Conservation (phyloP, 345 rosid species). For the Salix koriyanagi region DNA sequence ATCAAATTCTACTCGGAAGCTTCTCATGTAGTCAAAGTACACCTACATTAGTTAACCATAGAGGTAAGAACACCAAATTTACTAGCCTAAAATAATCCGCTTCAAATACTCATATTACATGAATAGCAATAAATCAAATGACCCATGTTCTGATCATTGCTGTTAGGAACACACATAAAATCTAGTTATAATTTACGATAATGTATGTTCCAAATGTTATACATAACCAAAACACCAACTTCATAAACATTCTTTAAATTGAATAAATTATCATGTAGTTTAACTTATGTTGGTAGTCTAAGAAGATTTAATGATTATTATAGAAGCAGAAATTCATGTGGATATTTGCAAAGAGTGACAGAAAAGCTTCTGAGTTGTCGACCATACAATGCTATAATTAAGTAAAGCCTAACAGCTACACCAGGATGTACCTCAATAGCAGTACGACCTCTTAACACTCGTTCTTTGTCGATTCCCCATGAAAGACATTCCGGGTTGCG, state of each 20-base stretch:
- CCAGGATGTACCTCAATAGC: constrained; percentile 71
- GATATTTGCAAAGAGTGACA: constrained; percentile 6
- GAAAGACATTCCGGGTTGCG: constrained; percentile 95
- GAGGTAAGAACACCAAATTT: too few species aligned
- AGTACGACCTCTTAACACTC: constrained; percentile 86
- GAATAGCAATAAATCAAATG: constrained; percentile 7
- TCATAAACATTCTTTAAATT: background rate
- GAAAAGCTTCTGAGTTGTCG: background rate
- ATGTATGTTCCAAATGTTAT: background rate
- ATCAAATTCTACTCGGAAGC: constrained; percentile 81
- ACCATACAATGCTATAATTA: background rate
- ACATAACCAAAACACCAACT: background rate
- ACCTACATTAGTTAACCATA: constrained; percentile 46
- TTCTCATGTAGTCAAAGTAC: constrained; percentile 96
- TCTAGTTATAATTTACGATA: background rate
- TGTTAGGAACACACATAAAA: background rate
- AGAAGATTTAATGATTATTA: background rate
- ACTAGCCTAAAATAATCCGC: background rate
- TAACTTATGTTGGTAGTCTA: background rate
- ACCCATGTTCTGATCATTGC: background rate
- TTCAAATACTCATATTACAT: background rate
- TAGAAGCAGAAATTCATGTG: background rate
- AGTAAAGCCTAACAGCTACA: constrained; percentile 8
- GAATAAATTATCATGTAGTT: background rate
- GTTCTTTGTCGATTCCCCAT: constrained; percentile 95